Conservation (phyloP, 2,329 filamentous ascomycete species). For the Aureobasidium sp. region DNA sequence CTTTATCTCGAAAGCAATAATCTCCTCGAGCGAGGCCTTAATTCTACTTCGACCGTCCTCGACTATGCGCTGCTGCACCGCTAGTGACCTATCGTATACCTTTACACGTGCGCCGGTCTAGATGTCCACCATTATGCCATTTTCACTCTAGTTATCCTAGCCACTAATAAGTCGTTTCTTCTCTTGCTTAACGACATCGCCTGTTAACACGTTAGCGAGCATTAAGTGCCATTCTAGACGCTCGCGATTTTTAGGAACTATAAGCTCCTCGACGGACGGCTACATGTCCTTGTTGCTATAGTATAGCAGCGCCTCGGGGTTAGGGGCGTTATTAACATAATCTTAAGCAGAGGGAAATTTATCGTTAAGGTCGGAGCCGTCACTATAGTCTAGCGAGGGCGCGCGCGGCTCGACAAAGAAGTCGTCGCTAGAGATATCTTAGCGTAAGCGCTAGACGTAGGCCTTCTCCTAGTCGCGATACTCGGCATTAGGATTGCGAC, state of each 20-base stretch:
- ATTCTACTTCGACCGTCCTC: slow-evolving; percentile 72
- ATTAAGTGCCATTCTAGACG: slow-evolving; percentile 96
- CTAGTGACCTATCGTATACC: slow-evolving; percentile 72
- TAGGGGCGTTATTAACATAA: slow-evolving; percentile 84
- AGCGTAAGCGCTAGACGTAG: slow-evolving; percentile 84
- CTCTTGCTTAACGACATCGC: slow-evolving; percentile 94
- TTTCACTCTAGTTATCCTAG: slow-evolving; percentile 63
- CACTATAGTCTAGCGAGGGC: slow-evolving; percentile 57
- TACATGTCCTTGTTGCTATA: slow-evolving; percentile 84
- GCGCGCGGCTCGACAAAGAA: slow-evolving; percentile 70
- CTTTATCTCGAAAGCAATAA: slow-evolving; percentile 89
- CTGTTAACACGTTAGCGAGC: slow-evolving; percentile 89
- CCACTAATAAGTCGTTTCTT: slow-evolving; percentile 90
- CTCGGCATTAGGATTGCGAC: slow-evolving; percentile 60
- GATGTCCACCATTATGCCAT: slow-evolving; percentile 59
- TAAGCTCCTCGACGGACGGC: slow-evolving; percentile 80
- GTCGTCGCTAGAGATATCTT: slow-evolving; percentile 54
- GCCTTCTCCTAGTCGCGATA: slow-evolving; percentile 85
- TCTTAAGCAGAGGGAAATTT: slow-evolving; percentile 81
- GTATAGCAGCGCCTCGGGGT: slow-evolving; percentile 84
- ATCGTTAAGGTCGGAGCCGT: slow-evolving; percentile 79
- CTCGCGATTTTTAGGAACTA: slow-evolving; percentile 80
- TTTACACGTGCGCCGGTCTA: slow-evolving; percentile 85
- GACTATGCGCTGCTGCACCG: slow-evolving; percentile 77
- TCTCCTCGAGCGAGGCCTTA: slow-evolving; percentile 71